Base-by-base conservation (phyloP, 306 rosid species). In the Sophora flavescens region DNA sequence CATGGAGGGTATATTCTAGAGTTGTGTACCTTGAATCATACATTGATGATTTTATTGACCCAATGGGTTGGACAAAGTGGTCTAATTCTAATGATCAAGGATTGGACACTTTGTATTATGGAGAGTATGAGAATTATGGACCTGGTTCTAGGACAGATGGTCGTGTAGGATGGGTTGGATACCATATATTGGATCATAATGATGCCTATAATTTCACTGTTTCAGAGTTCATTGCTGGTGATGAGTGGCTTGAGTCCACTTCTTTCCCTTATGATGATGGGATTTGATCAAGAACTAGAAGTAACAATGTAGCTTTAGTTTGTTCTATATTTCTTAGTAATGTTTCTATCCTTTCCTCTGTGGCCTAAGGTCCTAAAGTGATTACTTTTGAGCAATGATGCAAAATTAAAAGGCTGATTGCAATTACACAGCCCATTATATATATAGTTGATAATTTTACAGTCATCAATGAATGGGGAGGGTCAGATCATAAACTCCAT, bases 221-320 rank as follows among this genome's bases (percentile, higher is more conserved):
- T 59, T 76, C 92, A 1, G 87, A 86, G 81, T 80, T 93, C 38
- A 87, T 93, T 61, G 65, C 52, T 30, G 96, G 96, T 15, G 86
- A 89, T 82, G 80, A 74, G 4, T 93, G 98, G 98, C 87, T 93
- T 57, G 81, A 72, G 42, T 86, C 91, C 69, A 89, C 98, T 80
- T 93, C 93, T 0, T 80, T 93, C 47, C 98, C 98, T 66, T 90
- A 89, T 53, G 91, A 93, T 41, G 91, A 82, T 9, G 96, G 93
- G 48, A 84, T 92, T 71, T 89, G 84, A 77, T 38, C 18, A 45
- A 36, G 1, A 8, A 53, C 18, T 32, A 36, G 1, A 8, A 16
- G 35, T 1, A 11, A 38, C 1, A 44, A 1, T 35, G 36, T 51
- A 68, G 4, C 10, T 68, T 51, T 60, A 4, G 45, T 50, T 48